Base-by-base conservation (phyloP, 345 rosid species). In the Aegle marmelos region DNA sequence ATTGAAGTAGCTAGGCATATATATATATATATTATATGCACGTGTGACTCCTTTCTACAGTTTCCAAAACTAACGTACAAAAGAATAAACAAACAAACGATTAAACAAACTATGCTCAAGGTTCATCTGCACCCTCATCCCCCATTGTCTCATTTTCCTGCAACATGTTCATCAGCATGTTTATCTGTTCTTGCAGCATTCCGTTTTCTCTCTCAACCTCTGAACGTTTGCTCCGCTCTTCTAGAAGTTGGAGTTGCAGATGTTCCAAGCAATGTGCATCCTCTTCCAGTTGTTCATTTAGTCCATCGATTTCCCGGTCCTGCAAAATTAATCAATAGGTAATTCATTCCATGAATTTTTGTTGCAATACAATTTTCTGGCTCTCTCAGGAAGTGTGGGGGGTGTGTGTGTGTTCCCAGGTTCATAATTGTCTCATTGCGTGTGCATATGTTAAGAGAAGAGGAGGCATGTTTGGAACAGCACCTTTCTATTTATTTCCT, bases 401-500 rank as follows among this genome's bases (percentile, higher is more conserved):
- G 2, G 16, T 63, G 25, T 34, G 39, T 64, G 6, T 34, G 25
- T 21, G 41, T 45, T 45, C 50, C 11, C 17, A 45, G 50, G 16
- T 45, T 45, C 17, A 2, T 45, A 45, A 45, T 45, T 45, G 1
- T 45, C 5, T 45, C 13, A 45, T 3, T 45, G 50, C 3, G 50
- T 11, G 17, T 14, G 5, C 50, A 45, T 45, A 11, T 45, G 50
- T 45, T 13, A 13, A 27, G 34, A 67, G 41, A 56, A 45, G 37
- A 37, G 11, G 22, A 16, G 59, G 21, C 6, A 30, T 58, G 30
- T 22, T 25, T 9, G 33, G 39, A 53, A 53, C 17, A 33, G 11
- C 69, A 95, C 98, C 98, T 95, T 95, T 88, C 98, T 83, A 84
- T 95, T 95, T 93, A 93, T 95, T 84, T 95, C 98, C 71, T 91